Conservation (phyloP, 2,329 filamentous ascomycete genomes). For the Pseudogymnoascus sp. region DNA sequence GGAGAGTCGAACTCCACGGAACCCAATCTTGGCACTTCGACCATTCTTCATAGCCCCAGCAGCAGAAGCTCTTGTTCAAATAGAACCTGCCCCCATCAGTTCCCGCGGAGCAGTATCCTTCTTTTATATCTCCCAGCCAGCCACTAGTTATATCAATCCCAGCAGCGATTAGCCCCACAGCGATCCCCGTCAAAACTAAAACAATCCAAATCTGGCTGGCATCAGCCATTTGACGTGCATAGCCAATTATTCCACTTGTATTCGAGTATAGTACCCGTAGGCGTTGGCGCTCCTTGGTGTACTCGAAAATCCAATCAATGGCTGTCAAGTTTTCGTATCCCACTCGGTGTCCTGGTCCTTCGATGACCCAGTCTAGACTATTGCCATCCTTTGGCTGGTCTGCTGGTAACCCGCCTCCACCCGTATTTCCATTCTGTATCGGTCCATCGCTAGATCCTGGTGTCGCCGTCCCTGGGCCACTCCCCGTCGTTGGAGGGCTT, state of each 20-base stretch:
- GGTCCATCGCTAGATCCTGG: slow-evolving; percentile 15
- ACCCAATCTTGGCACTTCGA: slow-evolving; percentile 83
- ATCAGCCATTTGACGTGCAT: slow-evolving; percentile 68
- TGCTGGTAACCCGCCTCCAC: slow-evolving; percentile 14
- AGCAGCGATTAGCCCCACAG: slow-evolving; percentile 78
- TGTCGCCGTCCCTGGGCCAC: slow-evolving; percentile 22
- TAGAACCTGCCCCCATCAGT: slow-evolving; percentile 82
- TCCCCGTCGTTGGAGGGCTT: slow-evolving; percentile 20
- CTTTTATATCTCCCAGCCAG: slow-evolving; percentile 90
- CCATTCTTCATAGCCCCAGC: slow-evolving; percentile 79
- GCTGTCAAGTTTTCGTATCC: slow-evolving; percentile 95
- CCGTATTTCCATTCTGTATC: slow-evolving; percentile 17
- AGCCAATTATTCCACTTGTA: slow-evolving; percentile 64
- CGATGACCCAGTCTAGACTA: slow-evolving; percentile 75
- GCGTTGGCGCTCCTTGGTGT: slow-evolving; percentile 89
- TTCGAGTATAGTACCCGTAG: slow-evolving; percentile 68
- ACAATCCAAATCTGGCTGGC: slow-evolving; percentile 89
- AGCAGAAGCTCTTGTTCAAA: slow-evolving; percentile 86
- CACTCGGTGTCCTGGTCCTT: slow-evolving; percentile 81
- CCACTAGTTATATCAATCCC: slow-evolving; percentile 84
- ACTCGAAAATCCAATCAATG: slow-evolving; percentile 99
- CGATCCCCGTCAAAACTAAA: slow-evolving; percentile 75
- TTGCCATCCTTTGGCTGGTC: slow-evolving; percentile 39
- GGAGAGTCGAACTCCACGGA: slow-evolving; percentile 72
- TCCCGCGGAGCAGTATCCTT: slow-evolving; percentile 74